phyloP scores from a whole-genome alignment of 305 asterid genomes.

The Plantago coronopus region DNA sequence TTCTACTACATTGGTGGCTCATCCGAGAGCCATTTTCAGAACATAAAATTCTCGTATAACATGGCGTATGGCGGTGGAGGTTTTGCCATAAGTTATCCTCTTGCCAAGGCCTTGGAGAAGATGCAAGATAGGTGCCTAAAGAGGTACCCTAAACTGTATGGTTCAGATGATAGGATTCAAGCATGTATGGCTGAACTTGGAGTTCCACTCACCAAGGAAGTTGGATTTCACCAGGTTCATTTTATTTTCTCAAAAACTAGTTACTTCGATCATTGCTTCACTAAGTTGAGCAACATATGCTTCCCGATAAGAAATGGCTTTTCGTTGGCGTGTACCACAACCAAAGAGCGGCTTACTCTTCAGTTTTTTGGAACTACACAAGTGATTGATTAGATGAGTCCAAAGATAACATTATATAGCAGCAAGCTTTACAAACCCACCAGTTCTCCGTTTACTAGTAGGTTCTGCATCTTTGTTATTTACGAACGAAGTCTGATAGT shows the following conservation, averaged over 20 bases:
- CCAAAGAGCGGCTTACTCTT: constrained; percentile 98
- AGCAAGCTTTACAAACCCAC: too few species aligned
- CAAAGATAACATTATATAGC: too few species aligned
- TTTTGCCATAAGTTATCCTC: constrained; percentile 89
- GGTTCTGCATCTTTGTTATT: too few species aligned
- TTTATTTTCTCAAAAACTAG: background rate
- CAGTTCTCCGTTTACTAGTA: too few species aligned
- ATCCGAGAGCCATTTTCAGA: constrained; percentile 88
- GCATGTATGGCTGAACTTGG: constrained; percentile 97
- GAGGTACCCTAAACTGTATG: constrained; percentile 75
- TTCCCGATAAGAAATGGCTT: constrained; percentile 88
- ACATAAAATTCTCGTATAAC: constrained; percentile 65
- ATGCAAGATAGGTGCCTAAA: constrained; percentile 82
- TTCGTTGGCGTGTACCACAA: constrained; percentile 93
- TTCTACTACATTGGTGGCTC: constrained; percentile 77
- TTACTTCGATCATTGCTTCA: constrained; percentile 66
- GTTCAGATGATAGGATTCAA: constrained; percentile 86
- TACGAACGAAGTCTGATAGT: constrained; percentile 31
- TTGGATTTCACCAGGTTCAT: constrained; percentile 87
- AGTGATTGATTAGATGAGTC: too few species aligned
- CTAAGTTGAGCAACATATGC: constrained; percentile 59
- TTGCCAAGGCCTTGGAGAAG: constrained; percentile 73
- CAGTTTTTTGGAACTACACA: too few species aligned
- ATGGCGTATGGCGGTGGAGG: constrained; percentile 99
- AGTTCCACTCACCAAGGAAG: constrained; percentile 79